Evolutionary conservation across 1,284 basidiomycete species (phyloP).

Genomic region (Rhodotorula glutinis): DNA sequence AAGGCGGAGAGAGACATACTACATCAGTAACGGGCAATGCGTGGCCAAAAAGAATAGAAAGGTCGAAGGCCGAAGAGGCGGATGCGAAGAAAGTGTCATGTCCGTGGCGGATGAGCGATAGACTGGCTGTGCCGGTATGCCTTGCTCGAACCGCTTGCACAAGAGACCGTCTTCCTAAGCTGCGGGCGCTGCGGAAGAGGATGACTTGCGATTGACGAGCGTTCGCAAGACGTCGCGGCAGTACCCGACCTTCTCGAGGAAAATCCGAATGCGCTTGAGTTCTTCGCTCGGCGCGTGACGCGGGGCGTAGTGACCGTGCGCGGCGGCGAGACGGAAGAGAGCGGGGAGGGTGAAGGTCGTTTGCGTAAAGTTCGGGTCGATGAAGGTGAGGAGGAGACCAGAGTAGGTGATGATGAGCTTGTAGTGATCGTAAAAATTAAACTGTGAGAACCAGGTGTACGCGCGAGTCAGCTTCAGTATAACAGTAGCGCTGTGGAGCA

Average conservation of each 20-base stretch:
- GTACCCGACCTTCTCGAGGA: slow-evolving; percentile 74
- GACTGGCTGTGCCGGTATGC: not conserved
- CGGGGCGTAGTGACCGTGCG: slow-evolving; percentile 24
- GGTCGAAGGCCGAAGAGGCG: no score
- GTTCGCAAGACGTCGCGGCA: slow-evolving; percentile 67
- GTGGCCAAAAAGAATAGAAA: no score
- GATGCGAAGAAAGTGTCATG: no score
- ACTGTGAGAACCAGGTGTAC: slow-evolving; percentile 54
- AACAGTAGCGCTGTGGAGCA: no score
- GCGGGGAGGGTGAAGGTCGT: slow-evolving; percentile 71
- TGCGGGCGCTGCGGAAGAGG: not conserved
- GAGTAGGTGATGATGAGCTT: slow-evolving; percentile 83
- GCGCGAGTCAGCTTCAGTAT: no score
- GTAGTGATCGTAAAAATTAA: slow-evolving; percentile 98
- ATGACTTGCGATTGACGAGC: slow-evolving; percentile 26
- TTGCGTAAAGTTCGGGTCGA: slow-evolving; percentile 80
- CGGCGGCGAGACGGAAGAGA: slow-evolving; percentile 62
- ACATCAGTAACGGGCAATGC: no score
- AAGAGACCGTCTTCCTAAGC: not conserved
- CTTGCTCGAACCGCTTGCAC: not conserved
- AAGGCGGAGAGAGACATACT: no score
- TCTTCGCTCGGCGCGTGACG: slow-evolving; percentile 50
- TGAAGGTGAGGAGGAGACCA: slow-evolving; percentile 76
- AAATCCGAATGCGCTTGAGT: slow-evolving; percentile 52
- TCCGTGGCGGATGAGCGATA: no score